A percentile compares a stretch with the other conserved stretches of the same genome.
phyloP scores from a whole-genome alignment of 192 early-diverging fungal species.

The Backusella tarrabulga region DNA sequence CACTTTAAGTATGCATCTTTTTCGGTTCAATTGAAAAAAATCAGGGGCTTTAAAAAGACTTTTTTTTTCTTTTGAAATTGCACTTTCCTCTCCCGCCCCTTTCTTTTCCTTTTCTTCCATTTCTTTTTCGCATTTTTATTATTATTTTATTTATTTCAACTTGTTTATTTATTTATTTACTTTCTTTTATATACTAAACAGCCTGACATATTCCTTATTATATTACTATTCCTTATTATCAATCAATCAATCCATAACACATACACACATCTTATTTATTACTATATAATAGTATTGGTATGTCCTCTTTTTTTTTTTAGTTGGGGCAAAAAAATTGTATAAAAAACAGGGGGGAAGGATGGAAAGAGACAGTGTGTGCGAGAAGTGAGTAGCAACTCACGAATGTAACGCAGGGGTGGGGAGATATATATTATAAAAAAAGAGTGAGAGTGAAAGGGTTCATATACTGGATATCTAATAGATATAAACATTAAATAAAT shows the following conservation, averaged over 20 bases:
- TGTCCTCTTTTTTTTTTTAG: background rate
- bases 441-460: background rate
- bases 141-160: constrained; percentile 1
- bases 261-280: background rate
- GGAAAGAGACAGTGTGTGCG: background rate
- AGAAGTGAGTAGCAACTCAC: background rate
- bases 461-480: background rate
- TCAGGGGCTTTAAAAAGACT: background rate
- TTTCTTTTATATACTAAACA: background rate
- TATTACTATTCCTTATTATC: constrained; percentile 3
- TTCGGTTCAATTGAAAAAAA: constrained; percentile 2
- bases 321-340: background rate
- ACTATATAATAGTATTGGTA: background rate
- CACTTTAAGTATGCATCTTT: background rate
- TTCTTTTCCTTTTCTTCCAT: constrained; percentile 9
- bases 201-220: background rate
- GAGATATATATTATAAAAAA: background rate
- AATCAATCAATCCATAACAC: background rate
- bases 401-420: constrained; percentile 4
- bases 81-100: background rate
- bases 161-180: background rate
- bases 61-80: background rate
- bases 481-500: background rate
- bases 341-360: background rate
- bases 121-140: constrained; percentile 1